A percentile compares a stretch with the other conserved stretches of the same genome.
These are phyloP conservation scores for Arachnomyces sp. DNA, from an alignment of 2,329 filamentous ascomycete genomes.

Conservation along the genomic window DNA sequence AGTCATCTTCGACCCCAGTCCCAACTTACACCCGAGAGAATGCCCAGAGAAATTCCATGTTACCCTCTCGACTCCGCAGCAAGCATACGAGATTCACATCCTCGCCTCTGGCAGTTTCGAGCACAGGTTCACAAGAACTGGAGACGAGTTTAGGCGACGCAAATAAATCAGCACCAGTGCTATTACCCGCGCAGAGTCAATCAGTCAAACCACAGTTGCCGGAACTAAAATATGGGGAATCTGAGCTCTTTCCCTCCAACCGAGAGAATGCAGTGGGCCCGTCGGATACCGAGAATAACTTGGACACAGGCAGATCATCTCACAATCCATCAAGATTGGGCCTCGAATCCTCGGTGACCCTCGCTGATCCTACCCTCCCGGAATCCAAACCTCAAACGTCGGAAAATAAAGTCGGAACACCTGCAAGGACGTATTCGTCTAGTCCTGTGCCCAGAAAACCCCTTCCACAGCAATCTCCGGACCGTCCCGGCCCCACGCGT, in stretches of 20 bases:
- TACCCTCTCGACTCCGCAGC: constrained; percentile 7
- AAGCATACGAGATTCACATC: constrained; percentile 21
- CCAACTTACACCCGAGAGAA: background rate
- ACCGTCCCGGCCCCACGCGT: no score
- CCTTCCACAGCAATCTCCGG: no score
- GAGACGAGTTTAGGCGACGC: constrained; percentile 2
- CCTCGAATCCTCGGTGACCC: no score
- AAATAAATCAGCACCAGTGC: background rate
- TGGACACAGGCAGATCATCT: no score
- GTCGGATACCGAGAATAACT: background rate
- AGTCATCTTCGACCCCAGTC: background rate
- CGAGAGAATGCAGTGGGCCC: constrained; percentile 2
- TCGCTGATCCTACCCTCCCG: no score
- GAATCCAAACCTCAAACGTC: no score
- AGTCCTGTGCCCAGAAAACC: no score
- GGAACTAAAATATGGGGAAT: background rate
- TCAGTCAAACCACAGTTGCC: constrained; percentile 2
- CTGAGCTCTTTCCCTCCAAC: background rate
- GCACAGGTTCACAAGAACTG: constrained; percentile 8
- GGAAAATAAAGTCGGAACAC: no score
- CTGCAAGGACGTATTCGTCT: no score
- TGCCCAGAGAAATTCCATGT: constrained; percentile 1
- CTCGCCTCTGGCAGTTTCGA: constrained; percentile 23
- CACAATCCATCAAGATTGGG: no score
- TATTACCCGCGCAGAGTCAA: background rate